phyloP scores from a whole-genome alignment of 2,329 filamentous ascomycete species.

The Neodidymelliopsis sp. region DNA sequence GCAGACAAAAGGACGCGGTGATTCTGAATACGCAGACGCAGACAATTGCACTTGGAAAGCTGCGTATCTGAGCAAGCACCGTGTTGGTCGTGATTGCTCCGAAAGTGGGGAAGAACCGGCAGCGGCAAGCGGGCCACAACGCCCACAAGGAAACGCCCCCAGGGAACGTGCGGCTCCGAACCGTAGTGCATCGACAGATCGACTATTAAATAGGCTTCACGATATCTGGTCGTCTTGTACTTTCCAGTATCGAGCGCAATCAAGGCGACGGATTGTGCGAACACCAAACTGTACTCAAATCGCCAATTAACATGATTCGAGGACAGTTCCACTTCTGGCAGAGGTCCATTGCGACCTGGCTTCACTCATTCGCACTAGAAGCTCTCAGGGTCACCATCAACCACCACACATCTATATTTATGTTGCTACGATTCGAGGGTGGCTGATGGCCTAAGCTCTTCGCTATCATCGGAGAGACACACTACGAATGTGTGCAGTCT shows the following conservation, averaged over 20 bases:
- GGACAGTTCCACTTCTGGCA: too few relatives aligned
- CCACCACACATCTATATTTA: too few relatives aligned
- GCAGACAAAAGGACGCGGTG: background rate
- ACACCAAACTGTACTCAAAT: too few relatives aligned
- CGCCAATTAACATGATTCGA: too few relatives aligned
- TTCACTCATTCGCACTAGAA: too few relatives aligned
- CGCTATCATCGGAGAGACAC: too few relatives aligned
- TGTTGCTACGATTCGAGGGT: too few relatives aligned
- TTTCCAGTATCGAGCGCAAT: constrained; percentile 1
- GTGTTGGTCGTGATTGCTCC: constrained; percentile 19
- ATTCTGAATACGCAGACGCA: background rate
- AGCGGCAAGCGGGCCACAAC: constrained; percentile 13
- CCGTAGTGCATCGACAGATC: constrained; percentile 10
- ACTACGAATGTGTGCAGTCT: too few relatives aligned
- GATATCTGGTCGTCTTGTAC: background rate
- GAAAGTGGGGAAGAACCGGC: constrained; percentile 12
- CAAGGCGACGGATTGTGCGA: background rate
- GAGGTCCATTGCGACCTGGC: too few relatives aligned
- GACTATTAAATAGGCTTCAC: constrained; percentile 3
- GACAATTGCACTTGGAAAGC: background rate
- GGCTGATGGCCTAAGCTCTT: too few relatives aligned
- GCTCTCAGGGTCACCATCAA: too few relatives aligned
- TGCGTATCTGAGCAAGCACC: constrained; percentile 10
- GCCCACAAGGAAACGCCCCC: constrained; percentile 19
- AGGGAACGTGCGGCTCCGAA: too few relatives aligned